Conservation (phyloP, 108 stramenopile genomes). For the Epithemia pelagica region DNA sequence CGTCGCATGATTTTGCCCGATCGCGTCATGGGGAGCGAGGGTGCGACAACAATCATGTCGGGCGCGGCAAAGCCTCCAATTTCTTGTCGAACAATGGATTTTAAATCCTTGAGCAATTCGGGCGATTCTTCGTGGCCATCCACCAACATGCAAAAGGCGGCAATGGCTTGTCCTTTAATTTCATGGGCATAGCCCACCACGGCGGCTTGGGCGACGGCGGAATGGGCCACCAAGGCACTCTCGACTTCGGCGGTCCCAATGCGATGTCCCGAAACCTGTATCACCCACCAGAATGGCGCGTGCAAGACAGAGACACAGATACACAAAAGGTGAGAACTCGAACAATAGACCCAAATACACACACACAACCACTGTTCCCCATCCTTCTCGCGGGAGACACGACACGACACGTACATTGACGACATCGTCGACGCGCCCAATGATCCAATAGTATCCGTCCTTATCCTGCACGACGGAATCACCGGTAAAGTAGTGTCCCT, state of each 20-base stretch:
- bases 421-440: slow-evolving; percentile 95
- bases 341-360: no score
- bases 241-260: slow-evolving; percentile 94
- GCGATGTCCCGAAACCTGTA: slow-evolving; percentile 85
- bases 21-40: slow-evolving; percentile 91
- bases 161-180: slow-evolving; percentile 85
- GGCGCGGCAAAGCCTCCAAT: slow-evolving; percentile 93
- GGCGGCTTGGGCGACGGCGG: slow-evolving; percentile 83
- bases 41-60: slow-evolving; percentile 72
- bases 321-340: no score
- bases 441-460: slow-evolving; percentile 95
- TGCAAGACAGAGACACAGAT: no score
- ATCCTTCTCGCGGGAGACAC: no score
- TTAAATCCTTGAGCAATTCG: slow-evolving; percentile 76
- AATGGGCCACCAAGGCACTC: slow-evolving; percentile 84
- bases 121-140: slow-evolving; percentile 59
- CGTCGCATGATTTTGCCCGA: slow-evolving; percentile 95
- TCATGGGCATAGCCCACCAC: slow-evolving; percentile 86
- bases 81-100: slow-evolving; percentile 55
- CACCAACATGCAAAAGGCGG: slow-evolving; percentile 67
- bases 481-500: slow-evolving; percentile 95
- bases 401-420: slow-evolving; percentile 70
- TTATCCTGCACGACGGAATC: slow-evolving; percentile 89
- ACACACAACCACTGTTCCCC: no score
- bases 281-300: no score